Conservation (phyloP, 2,329 filamentous ascomycete genomes). For the Diaporthe velutina region DNA sequence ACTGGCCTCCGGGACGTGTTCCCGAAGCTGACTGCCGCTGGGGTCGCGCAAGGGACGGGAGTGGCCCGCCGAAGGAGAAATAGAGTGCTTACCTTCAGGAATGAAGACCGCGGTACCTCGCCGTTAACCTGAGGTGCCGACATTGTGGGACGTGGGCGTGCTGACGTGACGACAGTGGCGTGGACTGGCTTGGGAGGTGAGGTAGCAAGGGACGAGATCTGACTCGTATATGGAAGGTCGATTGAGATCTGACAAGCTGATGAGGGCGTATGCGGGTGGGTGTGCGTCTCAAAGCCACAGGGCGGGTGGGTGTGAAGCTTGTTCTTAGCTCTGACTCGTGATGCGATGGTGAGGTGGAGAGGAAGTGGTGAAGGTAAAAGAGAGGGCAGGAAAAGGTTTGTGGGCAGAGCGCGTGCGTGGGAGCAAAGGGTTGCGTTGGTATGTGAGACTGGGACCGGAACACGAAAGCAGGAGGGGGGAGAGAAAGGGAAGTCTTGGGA, state of each 20-base stretch:
- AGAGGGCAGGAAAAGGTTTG: not conserved
- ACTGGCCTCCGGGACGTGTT: not conserved
- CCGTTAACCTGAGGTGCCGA: conserved; percentile 62
- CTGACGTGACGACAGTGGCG: conserved; percentile 2
- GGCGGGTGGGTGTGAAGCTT: conserved; percentile 26
- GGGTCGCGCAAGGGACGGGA: not conserved
- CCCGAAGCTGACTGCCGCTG: not conserved
- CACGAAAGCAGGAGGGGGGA: not conserved
- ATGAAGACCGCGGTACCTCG: conserved; percentile 62
- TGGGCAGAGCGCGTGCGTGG: not conserved
- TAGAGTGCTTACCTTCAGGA: conserved; percentile 59
- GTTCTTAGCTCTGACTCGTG: conserved; percentile 18
- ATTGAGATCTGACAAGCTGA: conserved; percentile 23
- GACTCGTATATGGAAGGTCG: conserved; percentile 7
- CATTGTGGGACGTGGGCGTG: conserved; percentile 45
- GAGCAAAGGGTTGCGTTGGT: conserved; percentile 20
- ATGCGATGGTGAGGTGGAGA: not conserved
- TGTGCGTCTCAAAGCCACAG: conserved; percentile 1
- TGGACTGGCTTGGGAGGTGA: not conserved
- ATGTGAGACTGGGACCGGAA: conserved; percentile 6
- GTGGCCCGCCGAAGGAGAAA: not conserved
- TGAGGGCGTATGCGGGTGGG: conserved; percentile 8
- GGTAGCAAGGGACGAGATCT: conserved; percentile 25
- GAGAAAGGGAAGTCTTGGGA: not conserved
- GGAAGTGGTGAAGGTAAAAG: not conserved